Conservation (phyloP, 495 filamentous ascomycete genomes). For the Rhizodiscina lignyota region DNA sequence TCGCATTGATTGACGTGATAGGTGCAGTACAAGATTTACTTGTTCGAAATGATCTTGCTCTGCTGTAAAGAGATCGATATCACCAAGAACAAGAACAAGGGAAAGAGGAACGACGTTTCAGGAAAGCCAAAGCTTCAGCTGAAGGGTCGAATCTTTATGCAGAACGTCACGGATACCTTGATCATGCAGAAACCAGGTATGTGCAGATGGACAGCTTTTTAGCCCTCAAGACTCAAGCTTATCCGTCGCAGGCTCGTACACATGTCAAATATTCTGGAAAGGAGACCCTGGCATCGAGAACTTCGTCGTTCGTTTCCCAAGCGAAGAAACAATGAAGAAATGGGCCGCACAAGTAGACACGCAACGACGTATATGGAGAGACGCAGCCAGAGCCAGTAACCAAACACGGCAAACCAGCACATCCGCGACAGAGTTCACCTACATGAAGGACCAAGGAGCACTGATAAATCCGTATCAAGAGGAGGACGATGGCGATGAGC, state of each 20-base stretch:
- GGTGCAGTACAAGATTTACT: conserved; percentile 82
- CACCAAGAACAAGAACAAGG: conserved; percentile 64
- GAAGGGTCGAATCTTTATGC: conserved; percentile 97
- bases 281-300: conserved; percentile 92
- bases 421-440: conserved; percentile 62
- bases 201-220: neutral
- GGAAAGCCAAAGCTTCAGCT: conserved; percentile 71
- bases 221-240: neutral
- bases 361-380: conserved; percentile 36
- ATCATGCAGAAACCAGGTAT: conserved; percentile 71
- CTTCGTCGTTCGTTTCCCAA: conserved; percentile 81
- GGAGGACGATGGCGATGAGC: conserved; percentile 61
- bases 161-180: conserved; percentile 89
- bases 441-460: conserved; percentile 46
- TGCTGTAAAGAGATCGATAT: conserved; percentile 93
- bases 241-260: conserved; percentile 53
- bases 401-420: conserved; percentile 35
- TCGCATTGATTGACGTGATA: neutral
- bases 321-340: conserved; percentile 80
- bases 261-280: conserved; percentile 97
- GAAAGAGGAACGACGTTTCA: neutral
- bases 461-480: conserved; percentile 65
- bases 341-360: conserved; percentile 55
- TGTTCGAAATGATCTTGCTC: conserved; percentile 87
- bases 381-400: conserved; percentile 29